Evolutionary conservation across 2,329 filamentous ascomycete genomes (phyloP).

Genomic region (Daldinia sp.): DNA sequence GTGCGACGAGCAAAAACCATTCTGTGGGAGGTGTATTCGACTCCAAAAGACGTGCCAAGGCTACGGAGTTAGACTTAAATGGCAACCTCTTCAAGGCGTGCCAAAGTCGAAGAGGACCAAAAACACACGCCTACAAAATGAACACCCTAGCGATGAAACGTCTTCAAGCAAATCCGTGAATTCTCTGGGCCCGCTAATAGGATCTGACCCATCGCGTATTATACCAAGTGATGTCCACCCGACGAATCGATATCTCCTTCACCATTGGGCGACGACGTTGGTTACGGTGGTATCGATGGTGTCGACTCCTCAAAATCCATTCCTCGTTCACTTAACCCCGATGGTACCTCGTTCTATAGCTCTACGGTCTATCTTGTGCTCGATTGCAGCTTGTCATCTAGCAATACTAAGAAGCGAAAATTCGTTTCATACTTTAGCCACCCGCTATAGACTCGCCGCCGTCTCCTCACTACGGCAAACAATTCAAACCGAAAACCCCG

Average conservation of each 20-base stretch:
- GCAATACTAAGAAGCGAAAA: conserved; percentile 40
- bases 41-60: conserved; percentile 46
- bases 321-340: conserved; percentile 46
- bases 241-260: conserved; percentile 38
- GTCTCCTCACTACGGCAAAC: conserved; percentile 37
- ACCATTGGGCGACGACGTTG: conserved; percentile 45
- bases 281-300: conserved; percentile 44
- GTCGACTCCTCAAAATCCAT: conserved; percentile 41
- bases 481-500: conserved; percentile 34
- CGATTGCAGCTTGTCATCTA: conserved; percentile 46
- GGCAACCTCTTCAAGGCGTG: conserved; percentile 36
- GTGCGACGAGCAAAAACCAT: conserved; percentile 46
- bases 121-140: conserved; percentile 17
- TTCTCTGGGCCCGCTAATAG: background rate
- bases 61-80: conserved; percentile 45
- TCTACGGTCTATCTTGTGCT: conserved; percentile 44
- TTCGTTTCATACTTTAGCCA: conserved; percentile 37
- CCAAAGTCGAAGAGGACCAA: conserved; percentile 14
- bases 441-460: conserved; percentile 38
- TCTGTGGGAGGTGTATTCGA: conserved; percentile 44
- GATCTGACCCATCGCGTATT: conserved; percentile 25
- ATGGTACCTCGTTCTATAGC: conserved; percentile 43
- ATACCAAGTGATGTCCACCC: conserved; percentile 24
- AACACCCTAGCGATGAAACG: background rate
- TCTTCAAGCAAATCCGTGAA: conserved; percentile 2